Base-by-base conservation (phyloP, 345 rosid species). In the Gossypium turneri region DNA sequence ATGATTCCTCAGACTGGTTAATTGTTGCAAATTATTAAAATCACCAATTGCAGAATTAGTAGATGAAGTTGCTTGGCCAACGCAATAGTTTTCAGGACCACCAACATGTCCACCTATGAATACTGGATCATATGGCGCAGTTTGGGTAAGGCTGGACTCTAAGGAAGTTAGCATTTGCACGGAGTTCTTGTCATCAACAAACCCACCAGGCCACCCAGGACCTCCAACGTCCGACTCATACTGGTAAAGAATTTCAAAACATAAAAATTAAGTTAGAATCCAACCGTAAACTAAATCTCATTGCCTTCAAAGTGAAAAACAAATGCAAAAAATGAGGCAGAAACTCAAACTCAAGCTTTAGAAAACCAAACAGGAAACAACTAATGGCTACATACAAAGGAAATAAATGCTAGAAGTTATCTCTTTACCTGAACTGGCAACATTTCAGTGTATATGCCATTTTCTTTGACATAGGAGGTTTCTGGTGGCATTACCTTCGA, bases 381-480 rank as follows among this genome's bases (percentile, higher is more conserved):
- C 27, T 44, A 73, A 41, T 19, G 12, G 2, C 38, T 19, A 41
- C 15, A 25, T 41, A 53, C 12, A 20, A 13, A 5, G 60, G 24
- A 76, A 12, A 65, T 25, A 22, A 45, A 58, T 74, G 63, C 67
- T 44, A 55, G 2, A 50, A 38, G 22, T 67, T 7, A 15, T 38
- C 19, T 16, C 10, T 43, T 27, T 79, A 90, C 93, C 96, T 82
- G 88, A 70, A 66, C 15, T 75, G 73, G 80, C 16, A 77, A 27
- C 78, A 78, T 77, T 16, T 78, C 86, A 51, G 61, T 53, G 77
- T 52, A 72, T 44, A 38, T 25, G 53, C 53, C 76, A 13, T 75
- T 52, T 65, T 75, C 82, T 61, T 59, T 72, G 57, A 41, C 76
- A 78, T 79, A 74, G 45, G 75, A 75, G 41, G 74, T 80, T 78